Evolutionary conservation across 352 stramenopile species (phyloP).

Genomic region (Globisporangium irregulare): DNA sequence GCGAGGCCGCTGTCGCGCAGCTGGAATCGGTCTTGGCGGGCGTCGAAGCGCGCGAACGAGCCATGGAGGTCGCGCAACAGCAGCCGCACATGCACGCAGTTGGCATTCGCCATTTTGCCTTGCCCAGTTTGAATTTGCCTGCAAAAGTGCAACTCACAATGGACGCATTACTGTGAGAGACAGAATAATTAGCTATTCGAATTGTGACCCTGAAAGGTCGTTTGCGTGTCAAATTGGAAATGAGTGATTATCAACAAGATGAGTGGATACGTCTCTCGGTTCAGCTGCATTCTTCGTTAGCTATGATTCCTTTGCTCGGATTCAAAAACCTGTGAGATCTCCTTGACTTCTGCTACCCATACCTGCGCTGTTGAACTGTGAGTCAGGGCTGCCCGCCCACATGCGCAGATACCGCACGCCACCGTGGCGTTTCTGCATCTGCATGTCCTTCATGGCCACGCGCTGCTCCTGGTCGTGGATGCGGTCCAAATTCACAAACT

Average conservation of each 20-base stretch:
- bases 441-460: slow-evolving; percentile 41
- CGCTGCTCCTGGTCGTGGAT: slow-evolving; percentile 62
- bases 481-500: slow-evolving; percentile 57
- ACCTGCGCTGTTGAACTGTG: slow-evolving; percentile 50
- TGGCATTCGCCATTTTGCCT: neutral
- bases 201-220: neutral
- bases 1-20: slow-evolving; percentile 3
- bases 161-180: neutral
- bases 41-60: slow-evolving; percentile 21
- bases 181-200: neutral
- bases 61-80: slow-evolving; percentile 30
- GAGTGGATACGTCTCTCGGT: too few species aligned
- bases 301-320: neutral
- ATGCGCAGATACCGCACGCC: slow-evolving; percentile 69
- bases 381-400: slow-evolving; percentile 77
- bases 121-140: neutral
- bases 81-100: slow-evolving; percentile 19
- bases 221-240: slow-evolving; percentile 4
- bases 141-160: neutral
- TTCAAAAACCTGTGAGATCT: neutral
- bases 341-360: too few species aligned
- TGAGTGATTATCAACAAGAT: neutral
- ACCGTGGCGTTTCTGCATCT: slow-evolving; percentile 68
- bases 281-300: neutral
- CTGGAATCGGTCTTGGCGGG: slow-evolving; percentile 19